Evolutionary conservation across 2,329 filamentous ascomycete genomes (phyloP).

Genomic region (Claviceps fusiformis): DNA sequence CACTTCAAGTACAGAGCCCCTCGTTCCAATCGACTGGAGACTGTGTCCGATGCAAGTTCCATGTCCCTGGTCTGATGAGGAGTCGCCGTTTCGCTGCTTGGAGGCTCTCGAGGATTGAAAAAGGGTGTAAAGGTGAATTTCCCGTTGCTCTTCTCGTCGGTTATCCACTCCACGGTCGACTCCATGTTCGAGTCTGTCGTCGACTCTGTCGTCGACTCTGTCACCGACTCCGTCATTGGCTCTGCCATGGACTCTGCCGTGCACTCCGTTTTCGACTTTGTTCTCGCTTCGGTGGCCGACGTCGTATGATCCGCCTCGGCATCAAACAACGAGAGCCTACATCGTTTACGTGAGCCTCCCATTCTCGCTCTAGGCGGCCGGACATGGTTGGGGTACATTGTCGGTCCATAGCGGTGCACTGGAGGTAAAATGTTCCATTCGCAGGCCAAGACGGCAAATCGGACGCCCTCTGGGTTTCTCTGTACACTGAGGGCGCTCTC

Average conservation of each 20-base stretch:
- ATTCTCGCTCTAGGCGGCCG: not conserved
- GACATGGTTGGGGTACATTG: not conserved
- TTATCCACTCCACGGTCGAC: too few relatives aligned
- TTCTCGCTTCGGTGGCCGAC: too few relatives aligned
- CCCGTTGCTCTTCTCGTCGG: not conserved
- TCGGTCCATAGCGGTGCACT: not conserved
- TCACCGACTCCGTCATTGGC: not conserved
- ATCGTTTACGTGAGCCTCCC: not conserved
- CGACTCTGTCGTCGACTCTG: not conserved
- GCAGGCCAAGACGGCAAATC: slow-evolving; percentile 28
- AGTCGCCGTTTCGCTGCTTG: not conserved
- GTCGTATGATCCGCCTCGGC: not conserved
- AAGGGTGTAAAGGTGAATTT: not conserved
- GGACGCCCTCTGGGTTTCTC: slow-evolving; percentile 20
- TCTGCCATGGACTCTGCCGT: not conserved
- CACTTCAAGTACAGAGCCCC: slow-evolving; percentile 1
- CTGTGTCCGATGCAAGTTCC: not conserved
- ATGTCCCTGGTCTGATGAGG: not conserved
- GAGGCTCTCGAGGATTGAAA: not conserved
- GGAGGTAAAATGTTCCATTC: slow-evolving; percentile 21
- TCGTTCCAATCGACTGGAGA: not conserved
- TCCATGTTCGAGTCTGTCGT: too few relatives aligned
- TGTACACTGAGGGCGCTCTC: slow-evolving; percentile 19
- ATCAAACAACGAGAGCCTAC: not conserved
- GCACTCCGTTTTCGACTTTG: not conserved